Evolutionary conservation across 192 early-diverging fungal species (phyloP), one percentile per base, ranked within the genome.

Genomic region (Linnemannia exigua): DNA sequence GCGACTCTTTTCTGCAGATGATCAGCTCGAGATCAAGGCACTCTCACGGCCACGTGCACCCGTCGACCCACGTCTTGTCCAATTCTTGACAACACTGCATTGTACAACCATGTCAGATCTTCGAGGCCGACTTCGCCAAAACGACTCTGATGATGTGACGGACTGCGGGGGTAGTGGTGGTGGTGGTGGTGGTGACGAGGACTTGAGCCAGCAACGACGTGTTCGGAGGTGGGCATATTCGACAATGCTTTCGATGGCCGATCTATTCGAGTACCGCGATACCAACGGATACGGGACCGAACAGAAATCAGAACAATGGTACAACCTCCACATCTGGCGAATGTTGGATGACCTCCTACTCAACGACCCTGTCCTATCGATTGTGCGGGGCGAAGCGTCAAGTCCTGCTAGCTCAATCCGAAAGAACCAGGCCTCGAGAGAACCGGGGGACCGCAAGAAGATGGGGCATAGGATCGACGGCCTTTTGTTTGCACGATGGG

Each of bases 261-360:
- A 58, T 25, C n/a, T 58, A 7, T 58, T 58, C 54, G 54, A 58
- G 54, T 58, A 58, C 22, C 22, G 54, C 4, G 54, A 28, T 7
- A 58, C 54, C 22, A 58, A 58, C n/a, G 54, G 54, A 25, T 58
- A 58, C 9, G 54, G 54, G 9, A 58, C n/a, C 54, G 54, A 28
- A n/a, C 54, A 58, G 11, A 58, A 58, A 28, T 58, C 25, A n/a
- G 54, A 58, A 58, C 54, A 58, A n/a, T 58, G n/a, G 54, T 58
- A 58, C n/a, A 58, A 58, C 22, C 54, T 58, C 9, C 54, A 58
- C 54, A 58, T 58, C 22, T 58, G 54, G 54, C 22, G 54, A 22
- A 58, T 58, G 54, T 9, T 58, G 9, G 54, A 58, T n/a, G 54
- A 58, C 54, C 54, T 58, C 54, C 25, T 58, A 5, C n/a, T 58